Percentiles rank a stretch among this genome's conserved stretches.
phyloP scores from a whole-genome alignment of 2,329 filamentous ascomycete species.

The Aspergillus brunneoviolaceus region DNA sequence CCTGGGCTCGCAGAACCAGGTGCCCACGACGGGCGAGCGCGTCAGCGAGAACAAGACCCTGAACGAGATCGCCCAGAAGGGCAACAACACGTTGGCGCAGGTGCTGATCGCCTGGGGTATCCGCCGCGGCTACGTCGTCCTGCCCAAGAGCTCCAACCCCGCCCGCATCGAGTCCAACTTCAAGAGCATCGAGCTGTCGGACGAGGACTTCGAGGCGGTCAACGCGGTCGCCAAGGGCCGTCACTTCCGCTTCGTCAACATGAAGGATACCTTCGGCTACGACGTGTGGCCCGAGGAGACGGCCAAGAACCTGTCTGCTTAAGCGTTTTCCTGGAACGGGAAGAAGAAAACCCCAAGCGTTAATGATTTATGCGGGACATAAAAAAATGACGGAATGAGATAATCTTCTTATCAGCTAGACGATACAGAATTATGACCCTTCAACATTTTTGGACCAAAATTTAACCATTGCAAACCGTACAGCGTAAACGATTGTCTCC shows the following conservation, averaged over 20 bases:
- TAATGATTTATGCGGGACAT: conserved; percentile 22
- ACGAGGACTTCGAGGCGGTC: conserved; percentile 60
- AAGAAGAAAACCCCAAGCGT: background rate
- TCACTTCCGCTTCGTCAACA: conserved; percentile 73
- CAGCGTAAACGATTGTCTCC: too few species aligned
- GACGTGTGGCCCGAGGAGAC: conserved; percentile 66
- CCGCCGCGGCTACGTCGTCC: conserved; percentile 63
- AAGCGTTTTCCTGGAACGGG: background rate
- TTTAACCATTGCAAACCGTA: too few species aligned
- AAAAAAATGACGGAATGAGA: conserved; percentile 10
- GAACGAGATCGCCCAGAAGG: conserved; percentile 58
- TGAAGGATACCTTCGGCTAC: conserved; percentile 78
- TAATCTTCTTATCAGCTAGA: background rate
- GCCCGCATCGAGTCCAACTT: conserved; percentile 68
- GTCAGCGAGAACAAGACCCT: conserved; percentile 60
- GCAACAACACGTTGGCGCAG: conserved; percentile 59
- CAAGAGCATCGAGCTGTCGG: conserved; percentile 58
- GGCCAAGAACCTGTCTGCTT: conserved; percentile 34
- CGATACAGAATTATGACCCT: background rate
- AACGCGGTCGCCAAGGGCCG: conserved; percentile 64
- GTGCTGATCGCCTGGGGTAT: conserved; percentile 66
- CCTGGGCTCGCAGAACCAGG: conserved; percentile 66
- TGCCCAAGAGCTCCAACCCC: conserved; percentile 69
- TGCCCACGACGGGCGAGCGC: conserved; percentile 67
- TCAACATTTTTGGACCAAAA: background rate